Evolutionary conservation across 2,329 filamentous ascomycete genomes (phyloP).

Genomic region (Chaetomiaceae sp.): DNA sequence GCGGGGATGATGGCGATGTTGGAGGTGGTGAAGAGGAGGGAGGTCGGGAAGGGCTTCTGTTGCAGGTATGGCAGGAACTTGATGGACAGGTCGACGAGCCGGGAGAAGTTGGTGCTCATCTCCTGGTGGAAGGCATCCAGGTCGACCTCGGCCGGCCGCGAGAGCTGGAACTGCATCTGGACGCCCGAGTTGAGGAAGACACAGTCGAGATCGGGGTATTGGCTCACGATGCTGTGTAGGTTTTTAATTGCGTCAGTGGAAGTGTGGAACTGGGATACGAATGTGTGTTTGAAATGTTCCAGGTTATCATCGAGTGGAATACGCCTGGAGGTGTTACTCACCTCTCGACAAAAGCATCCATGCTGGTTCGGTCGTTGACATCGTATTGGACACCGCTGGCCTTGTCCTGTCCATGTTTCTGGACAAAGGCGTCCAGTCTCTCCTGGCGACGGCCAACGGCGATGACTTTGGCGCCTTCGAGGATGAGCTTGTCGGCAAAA

Average conservation of each 20-base stretch:
- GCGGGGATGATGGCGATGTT: slow-evolving; percentile 39
- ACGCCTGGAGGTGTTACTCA: slow-evolving; percentile 21
- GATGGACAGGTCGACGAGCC: slow-evolving; percentile 19
- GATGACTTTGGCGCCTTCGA: slow-evolving; percentile 47
- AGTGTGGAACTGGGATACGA: not conserved
- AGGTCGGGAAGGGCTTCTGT: slow-evolving; percentile 32
- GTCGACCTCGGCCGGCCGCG: slow-evolving; percentile 33
- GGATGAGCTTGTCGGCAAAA: slow-evolving; percentile 39
- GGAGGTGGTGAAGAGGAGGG: slow-evolving; percentile 22
- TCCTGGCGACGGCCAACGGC: slow-evolving; percentile 52
- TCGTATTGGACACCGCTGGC: slow-evolving; percentile 42
- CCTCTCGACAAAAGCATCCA: slow-evolving; percentile 39
- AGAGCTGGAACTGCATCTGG: slow-evolving; percentile 45
- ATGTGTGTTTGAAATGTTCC: not conserved
- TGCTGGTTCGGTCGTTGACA: slow-evolving; percentile 39
- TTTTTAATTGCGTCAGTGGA: not conserved
- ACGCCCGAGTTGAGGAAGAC: slow-evolving; percentile 55
- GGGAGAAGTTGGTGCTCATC: slow-evolving; percentile 24
- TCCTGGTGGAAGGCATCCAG: slow-evolving; percentile 34
- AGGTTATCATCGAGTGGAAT: too few species aligned
- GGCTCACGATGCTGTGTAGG: slow-evolving; percentile 30
- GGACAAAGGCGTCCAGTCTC: slow-evolving; percentile 45
- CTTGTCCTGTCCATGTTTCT: slow-evolving; percentile 41
- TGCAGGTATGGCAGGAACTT: slow-evolving; percentile 24
- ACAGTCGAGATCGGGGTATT: slow-evolving; percentile 48